Evolutionary conservation across 2,329 filamentous ascomycete genomes (phyloP).

Genomic region (Geosmithia putterillii): DNA sequence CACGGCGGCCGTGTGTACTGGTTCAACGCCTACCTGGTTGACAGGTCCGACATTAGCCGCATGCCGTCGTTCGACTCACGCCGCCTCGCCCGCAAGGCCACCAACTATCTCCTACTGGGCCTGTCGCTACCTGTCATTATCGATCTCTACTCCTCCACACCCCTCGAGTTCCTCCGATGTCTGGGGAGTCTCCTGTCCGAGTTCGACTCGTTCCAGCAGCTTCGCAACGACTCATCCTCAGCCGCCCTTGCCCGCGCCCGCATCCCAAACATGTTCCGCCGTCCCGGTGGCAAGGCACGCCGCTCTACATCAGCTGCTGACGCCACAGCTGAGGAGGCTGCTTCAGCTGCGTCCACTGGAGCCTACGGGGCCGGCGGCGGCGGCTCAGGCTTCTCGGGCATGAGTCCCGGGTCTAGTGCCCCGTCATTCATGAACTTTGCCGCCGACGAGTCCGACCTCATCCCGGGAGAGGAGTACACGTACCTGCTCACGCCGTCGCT

Average conservation of each 20-base stretch:
- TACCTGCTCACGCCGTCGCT: constrained; percentile 82
- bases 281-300: constrained; percentile 46
- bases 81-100: constrained; percentile 79
- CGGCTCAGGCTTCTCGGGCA: constrained; percentile 7
- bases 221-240: constrained; percentile 64
- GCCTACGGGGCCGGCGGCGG: constrained; percentile 15
- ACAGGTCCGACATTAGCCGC: constrained; percentile 63
- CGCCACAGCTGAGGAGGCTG: constrained; percentile 16
- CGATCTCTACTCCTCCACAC: constrained; percentile 70
- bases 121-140: constrained; percentile 82
- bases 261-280: constrained; percentile 74
- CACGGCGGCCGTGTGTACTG: constrained; percentile 93
- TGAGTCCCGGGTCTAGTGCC: constrained; percentile 11
- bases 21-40: constrained; percentile 95
- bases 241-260: constrained; percentile 64
- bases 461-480: constrained; percentile 77
- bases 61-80: constrained; percentile 78
- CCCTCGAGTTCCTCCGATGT: constrained; percentile 76
- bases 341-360: constrained; percentile 9
- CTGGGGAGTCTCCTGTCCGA: constrained; percentile 78
- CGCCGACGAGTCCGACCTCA: constrained; percentile 50
- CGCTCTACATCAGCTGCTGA: constrained; percentile 37
- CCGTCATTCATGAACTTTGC: constrained; percentile 42
- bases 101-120: constrained; percentile 86
- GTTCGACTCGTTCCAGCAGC: constrained; percentile 86